Percentiles rank a stretch among this genome's conserved stretches.
These are phyloP conservation scores for Neurospora sp. DNA, from an alignment of 495 filamentous ascomycete species.

Conservation along the genomic window DNA sequence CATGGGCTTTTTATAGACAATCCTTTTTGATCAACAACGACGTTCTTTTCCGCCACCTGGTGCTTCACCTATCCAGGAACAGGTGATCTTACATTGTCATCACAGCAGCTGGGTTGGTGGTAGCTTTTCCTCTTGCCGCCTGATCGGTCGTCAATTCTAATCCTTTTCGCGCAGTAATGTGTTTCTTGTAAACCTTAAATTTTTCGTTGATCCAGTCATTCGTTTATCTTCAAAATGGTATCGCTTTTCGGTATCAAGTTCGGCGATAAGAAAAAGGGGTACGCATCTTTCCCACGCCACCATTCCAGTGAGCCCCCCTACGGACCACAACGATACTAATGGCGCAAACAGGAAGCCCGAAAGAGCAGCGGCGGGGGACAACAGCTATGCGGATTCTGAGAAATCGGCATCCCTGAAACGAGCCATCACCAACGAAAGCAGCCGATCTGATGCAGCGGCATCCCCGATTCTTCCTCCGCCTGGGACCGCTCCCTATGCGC, in stretches of 20 bases:
- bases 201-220: background rate
- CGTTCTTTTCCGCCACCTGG: background rate
- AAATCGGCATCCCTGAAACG: constrained; percentile 19
- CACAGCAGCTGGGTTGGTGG: background rate
- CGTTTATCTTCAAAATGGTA: constrained; percentile 28
- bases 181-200: constrained; percentile 7
- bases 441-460: constrained; percentile 22
- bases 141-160: background rate
- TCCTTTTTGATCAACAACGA: background rate
- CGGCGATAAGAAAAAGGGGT: constrained; percentile 37
- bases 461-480: constrained; percentile 11
- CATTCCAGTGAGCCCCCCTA: background rate
- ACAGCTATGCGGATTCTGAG: constrained; percentile 22
- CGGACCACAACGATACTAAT: constrained; percentile 11
- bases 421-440: constrained; percentile 20
- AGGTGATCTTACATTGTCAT: background rate
- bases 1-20: background rate
- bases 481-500: constrained; percentile 18
- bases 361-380: constrained; percentile 15
- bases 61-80: background rate
- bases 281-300: constrained; percentile 7
- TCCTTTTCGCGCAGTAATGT: constrained; percentile 8
- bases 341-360: constrained; percentile 23
- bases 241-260: constrained; percentile 42
- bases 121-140: background rate